Conservation (phyloP, 192 early-diverging fungal genomes). For the Lobosporangium transversale region DNA sequence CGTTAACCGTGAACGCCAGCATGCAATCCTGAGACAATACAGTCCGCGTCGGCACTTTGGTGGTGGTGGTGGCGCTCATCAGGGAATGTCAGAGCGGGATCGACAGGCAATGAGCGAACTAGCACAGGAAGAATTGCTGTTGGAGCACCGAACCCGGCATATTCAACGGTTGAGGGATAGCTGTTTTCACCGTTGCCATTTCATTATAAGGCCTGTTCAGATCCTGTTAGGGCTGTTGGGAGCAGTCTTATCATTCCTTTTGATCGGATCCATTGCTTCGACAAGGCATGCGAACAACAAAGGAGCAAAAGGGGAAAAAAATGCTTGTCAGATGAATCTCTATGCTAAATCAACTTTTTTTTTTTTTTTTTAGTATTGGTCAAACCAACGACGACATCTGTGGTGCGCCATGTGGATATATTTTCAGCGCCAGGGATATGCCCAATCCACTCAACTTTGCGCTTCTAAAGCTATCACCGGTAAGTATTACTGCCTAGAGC, state of each 20-base stretch:
- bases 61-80: conserved; percentile 14
- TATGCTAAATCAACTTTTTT: neutral
- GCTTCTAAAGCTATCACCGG: conserved; percentile 58
- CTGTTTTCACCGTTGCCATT: conserved; percentile 26
- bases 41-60: neutral
- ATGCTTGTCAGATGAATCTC: neutral
- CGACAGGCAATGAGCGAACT: conserved; percentile 17
- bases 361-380: conserved; percentile 52
- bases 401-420: conserved; percentile 65
- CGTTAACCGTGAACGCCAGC: conserved; percentile 22
- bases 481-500: conserved; percentile 30
- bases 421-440: conserved; percentile 56
- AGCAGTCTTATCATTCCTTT: conserved; percentile 10
- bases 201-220: conserved; percentile 37
- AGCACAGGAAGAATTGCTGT: conserved; percentile 24
- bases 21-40: conserved; percentile 26
- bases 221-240: conserved; percentile 24
- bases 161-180: conserved; percentile 22
- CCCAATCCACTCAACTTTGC: conserved; percentile 64
- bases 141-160: conserved; percentile 15
- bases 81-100: conserved; percentile 21
- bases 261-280: conserved; percentile 28
- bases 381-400: conserved; percentile 60
- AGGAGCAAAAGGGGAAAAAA: neutral
- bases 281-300: conserved; percentile 21